phyloP scores from a whole-genome alignment of 345 rosid species.

The Rhizophora mangle region DNA sequence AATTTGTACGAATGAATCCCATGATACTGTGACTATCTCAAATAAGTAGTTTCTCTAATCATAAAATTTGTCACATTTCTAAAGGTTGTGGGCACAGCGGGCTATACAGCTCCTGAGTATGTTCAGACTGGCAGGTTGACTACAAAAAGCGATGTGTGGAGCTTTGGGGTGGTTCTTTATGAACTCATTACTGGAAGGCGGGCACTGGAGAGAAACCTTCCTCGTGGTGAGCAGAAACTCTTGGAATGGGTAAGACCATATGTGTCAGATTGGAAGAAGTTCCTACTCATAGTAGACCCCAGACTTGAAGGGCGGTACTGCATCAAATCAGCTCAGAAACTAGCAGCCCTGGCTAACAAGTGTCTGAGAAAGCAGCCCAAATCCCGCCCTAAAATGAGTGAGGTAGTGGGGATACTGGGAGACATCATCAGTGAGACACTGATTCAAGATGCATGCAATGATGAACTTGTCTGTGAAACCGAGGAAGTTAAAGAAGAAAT shows the following conservation, averaged over 20 bases:
- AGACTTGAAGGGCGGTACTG: constrained; percentile 65
- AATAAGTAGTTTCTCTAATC: too few relatives aligned
- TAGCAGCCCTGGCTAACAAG: constrained; percentile 75
- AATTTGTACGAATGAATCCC: neutral
- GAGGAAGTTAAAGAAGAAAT: constrained; percentile 46
- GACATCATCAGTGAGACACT: constrained; percentile 49
- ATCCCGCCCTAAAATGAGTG: constrained; percentile 90
- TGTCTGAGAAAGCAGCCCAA: constrained; percentile 77
- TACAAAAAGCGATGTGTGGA: constrained; percentile 97
- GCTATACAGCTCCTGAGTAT: constrained; percentile 96
- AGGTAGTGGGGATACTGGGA: constrained; percentile 66
- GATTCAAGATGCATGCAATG: constrained; percentile 29
- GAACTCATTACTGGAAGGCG: constrained; percentile 93
- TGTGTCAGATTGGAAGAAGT: constrained; percentile 72
- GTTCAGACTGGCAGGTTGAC: constrained; percentile 84
- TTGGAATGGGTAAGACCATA: constrained; percentile 91
- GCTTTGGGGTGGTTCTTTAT: constrained; percentile 89
- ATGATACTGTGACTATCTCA: neutral
- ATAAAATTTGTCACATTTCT: neutral
- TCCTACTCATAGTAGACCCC: constrained; percentile 73
- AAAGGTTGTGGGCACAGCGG: constrained; percentile 93
- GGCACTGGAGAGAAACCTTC: constrained; percentile 74
- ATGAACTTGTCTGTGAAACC: constrained; percentile 28
- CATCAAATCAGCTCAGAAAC: constrained; percentile 74
- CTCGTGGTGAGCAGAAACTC: constrained; percentile 86